These are phyloP conservation scores for Trichoderma koningii DNA, from an alignment of 2,329 filamentous ascomycete species.

Conservation along the genomic window DNA sequence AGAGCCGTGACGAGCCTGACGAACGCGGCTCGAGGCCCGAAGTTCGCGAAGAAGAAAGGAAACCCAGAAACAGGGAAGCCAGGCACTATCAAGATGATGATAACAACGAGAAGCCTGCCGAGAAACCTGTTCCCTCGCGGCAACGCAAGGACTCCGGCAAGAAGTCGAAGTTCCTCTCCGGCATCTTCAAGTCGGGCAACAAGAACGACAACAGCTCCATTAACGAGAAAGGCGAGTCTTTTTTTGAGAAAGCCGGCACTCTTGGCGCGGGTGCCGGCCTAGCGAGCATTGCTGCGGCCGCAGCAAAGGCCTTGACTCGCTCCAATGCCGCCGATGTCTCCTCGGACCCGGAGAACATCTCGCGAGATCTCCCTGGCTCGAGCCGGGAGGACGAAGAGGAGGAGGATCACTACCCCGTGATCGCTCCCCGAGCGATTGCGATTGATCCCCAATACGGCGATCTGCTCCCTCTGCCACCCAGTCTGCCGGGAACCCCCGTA, in stretches of 20 bases:
- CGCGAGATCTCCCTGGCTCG: constrained; percentile 32
- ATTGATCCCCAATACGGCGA: constrained; percentile 69
- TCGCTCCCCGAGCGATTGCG: constrained; percentile 59
- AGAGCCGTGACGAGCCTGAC: constrained; percentile 43
- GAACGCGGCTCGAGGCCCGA: constrained; percentile 54
- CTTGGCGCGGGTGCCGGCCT: constrained; percentile 69
- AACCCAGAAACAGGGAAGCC: constrained; percentile 39
- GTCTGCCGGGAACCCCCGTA: constrained; percentile 54
- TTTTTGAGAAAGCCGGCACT: constrained; percentile 73
- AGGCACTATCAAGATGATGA: constrained; percentile 39
- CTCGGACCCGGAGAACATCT: constrained; percentile 43
- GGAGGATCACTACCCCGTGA: constrained; percentile 56
- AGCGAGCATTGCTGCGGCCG: constrained; percentile 52
- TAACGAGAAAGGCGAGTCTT: constrained; percentile 55
- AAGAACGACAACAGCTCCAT: constrained; percentile 31
- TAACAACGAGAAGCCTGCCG: constrained; percentile 51
- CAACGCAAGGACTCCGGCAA: constrained; percentile 46
- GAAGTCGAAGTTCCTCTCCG: constrained; percentile 50
- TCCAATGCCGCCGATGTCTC: constrained; percentile 51
- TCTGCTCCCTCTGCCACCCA: constrained; percentile 64
- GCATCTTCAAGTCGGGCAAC: constrained; percentile 48
- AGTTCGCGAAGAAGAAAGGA: constrained; percentile 40
- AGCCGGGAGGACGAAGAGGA: constrained; percentile 41
- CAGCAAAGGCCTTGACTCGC: constrained; percentile 45
- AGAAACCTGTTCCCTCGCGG: constrained; percentile 46